Evolutionary conservation across 306 rosid genomes (phyloP).

Genomic region (Rosa rugosa): DNA sequence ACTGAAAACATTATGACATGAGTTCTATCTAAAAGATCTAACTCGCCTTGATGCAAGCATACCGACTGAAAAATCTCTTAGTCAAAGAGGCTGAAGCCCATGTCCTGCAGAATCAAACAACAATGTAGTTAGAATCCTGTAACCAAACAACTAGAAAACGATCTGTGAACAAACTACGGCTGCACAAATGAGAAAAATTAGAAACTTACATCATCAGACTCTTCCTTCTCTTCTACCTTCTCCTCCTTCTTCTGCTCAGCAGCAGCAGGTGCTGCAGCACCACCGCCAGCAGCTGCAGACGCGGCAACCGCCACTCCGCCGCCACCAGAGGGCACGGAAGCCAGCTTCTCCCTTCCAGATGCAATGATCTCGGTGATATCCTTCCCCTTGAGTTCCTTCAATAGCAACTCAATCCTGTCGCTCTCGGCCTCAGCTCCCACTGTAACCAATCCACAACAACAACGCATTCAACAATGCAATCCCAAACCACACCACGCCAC

Average conservation of each 20-base stretch:
- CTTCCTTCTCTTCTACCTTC: conserved; percentile 78
- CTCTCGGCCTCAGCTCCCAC: conserved; percentile 64
- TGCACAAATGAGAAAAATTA: not conserved
- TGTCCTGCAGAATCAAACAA: conserved; percentile 45
- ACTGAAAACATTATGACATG: not conserved
- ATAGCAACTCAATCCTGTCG: conserved; percentile 43
- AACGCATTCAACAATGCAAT: not conserved
- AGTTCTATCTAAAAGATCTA: not conserved
- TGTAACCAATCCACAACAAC: conserved; percentile 10
- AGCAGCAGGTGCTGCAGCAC: conserved; percentile 48
- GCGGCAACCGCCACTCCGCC: conserved; percentile 52
- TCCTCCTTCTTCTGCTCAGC: conserved; percentile 66
- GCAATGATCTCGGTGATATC: conserved; percentile 63
- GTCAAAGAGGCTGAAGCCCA: conserved; percentile 77
- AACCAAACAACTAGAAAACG: not conserved
- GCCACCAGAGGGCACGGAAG: conserved; percentile 58
- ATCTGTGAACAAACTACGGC: not conserved
- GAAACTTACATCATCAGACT: conserved; percentile 65
- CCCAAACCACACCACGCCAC: not conserved
- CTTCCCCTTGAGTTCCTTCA: conserved; percentile 51
- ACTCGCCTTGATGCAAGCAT: not conserved
- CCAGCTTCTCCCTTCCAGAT: conserved; percentile 62
- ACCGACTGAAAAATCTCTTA: conserved; percentile 15
- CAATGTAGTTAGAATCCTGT: not conserved
- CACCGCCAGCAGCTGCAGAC: conserved; percentile 21